Percentiles rank a stretch among this genome's conserved stretches.
phyloP scores from a whole-genome alignment of 768 basidiomycete genomes.

The Hirschioporus abietinus region DNA sequence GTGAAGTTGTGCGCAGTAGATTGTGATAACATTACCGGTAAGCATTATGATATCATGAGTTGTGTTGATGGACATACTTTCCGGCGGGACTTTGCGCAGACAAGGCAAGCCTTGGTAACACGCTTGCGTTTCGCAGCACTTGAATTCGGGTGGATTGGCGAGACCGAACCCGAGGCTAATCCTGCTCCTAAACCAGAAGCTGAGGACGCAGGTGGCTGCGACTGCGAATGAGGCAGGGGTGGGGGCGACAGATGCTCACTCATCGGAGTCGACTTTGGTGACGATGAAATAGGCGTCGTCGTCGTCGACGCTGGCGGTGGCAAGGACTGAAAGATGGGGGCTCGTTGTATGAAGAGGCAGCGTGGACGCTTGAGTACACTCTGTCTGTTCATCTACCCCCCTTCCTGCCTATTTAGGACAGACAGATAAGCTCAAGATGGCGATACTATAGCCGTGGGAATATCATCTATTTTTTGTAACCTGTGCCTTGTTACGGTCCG shows the following conservation, averaged over 20 bases:
- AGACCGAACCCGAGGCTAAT: not conserved
- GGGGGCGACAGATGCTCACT: not conserved
- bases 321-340: not conserved
- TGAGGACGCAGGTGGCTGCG: not conserved
- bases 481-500: not conserved
- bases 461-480: not conserved
- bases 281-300: not conserved
- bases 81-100: conserved; percentile 5
- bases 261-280: not conserved
- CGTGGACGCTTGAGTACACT: not conserved
- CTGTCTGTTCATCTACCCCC: not conserved
- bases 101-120: conserved; percentile 5
- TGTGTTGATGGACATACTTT: not conserved
- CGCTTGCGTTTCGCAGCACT: conserved; percentile 3
- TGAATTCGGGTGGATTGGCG: not conserved
- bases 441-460: not conserved
- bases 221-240: not conserved
- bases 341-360: not conserved
- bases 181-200: not conserved
- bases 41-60: not conserved
- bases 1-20: not conserved
- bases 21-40: not conserved
- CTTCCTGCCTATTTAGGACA: not conserved
- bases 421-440: not conserved
- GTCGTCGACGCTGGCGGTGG: not conserved